Conservation (phyloP, 2,329 filamentous ascomycete genomes). For the Penicillium freii region DNA sequence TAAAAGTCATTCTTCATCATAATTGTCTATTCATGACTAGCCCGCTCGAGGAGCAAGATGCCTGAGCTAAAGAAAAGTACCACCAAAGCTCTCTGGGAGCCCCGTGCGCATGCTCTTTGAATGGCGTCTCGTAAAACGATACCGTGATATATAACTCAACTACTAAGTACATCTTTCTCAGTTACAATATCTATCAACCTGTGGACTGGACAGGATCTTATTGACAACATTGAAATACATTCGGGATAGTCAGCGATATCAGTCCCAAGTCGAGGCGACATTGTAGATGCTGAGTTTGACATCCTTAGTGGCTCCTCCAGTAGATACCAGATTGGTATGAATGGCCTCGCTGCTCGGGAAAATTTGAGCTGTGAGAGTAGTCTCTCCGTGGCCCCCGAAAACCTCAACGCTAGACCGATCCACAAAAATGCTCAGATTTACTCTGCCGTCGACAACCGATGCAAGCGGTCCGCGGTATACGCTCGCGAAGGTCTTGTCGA, state of each 20-base stretch:
- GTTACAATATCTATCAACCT: too few species aligned
- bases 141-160: too few species aligned
- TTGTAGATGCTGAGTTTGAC: not conserved
- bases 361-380: not conserved
- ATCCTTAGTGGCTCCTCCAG: not conserved
- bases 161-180: too few species aligned
- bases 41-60: too few species aligned
- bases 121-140: too few species aligned
- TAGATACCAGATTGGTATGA: not conserved
- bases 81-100: too few species aligned
- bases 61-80: too few species aligned
- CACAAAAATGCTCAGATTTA: not conserved
- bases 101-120: too few species aligned
- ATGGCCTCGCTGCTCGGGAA: not conserved
- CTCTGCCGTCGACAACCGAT: not conserved
- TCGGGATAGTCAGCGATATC: not conserved
- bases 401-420: not conserved
- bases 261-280: not conserved
- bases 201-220: too few species aligned
- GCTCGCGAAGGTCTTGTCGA: not conserved
- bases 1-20: too few species aligned
- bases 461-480: not conserved
- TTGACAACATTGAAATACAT: too few species aligned
- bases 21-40: too few species aligned
- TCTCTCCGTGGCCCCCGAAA: not conserved